Conservation (phyloP, 345 rosid genomes). For the Clarkia xantiana region DNA sequence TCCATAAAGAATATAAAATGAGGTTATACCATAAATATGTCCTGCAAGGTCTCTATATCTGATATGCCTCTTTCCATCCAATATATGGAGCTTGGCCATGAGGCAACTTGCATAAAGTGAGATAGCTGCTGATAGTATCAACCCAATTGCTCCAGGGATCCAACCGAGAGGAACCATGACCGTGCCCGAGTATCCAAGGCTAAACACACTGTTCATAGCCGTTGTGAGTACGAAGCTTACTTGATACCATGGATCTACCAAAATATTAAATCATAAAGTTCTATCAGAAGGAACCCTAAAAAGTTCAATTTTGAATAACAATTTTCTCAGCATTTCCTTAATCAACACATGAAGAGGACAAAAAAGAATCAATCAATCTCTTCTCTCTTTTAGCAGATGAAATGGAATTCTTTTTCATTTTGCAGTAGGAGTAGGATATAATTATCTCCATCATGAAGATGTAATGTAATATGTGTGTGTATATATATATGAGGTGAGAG, state of each 20-base stretch:
- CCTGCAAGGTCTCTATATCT: constrained; percentile 91
- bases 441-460: no score
- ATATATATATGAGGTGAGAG: no score
- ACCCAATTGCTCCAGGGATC: constrained; percentile 58
- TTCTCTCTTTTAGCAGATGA: no score
- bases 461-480: no score
- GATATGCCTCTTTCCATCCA: constrained; percentile 82
- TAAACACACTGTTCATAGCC: constrained; percentile 79
- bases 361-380: no score
- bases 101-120: constrained; percentile 73
- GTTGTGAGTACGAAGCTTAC: constrained; percentile 72
- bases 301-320: no score
- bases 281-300: no score
- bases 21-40: constrained; percentile 42
- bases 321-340: no score
- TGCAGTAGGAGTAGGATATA: no score
- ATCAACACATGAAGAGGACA: no score
- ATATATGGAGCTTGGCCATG: constrained; percentile 71
- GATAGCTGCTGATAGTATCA: constrained; percentile 46
- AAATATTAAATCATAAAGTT: background rate
- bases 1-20: background rate
- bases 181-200: constrained; percentile 81
- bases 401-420: no score
- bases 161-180: constrained; percentile 90
- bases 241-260: constrained; percentile 81